phyloP scores from a whole-genome alignment of 2,329 filamentous ascomycete species.

The Lecanoromycetidae sp. region DNA sequence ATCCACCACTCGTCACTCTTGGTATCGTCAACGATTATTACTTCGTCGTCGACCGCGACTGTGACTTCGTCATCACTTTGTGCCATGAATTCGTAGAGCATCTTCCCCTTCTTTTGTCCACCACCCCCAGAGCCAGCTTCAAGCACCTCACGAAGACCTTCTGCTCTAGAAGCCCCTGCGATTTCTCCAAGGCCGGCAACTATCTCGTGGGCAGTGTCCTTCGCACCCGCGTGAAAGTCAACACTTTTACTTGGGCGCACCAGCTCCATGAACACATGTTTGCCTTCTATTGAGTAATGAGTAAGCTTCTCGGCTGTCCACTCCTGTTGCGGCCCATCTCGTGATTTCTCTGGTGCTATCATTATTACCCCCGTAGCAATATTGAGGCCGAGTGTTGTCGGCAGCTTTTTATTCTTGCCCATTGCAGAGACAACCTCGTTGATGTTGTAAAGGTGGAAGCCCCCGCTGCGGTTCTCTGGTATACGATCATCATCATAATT shows the following conservation, averaged over 20 bases:
- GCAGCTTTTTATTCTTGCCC: constrained; percentile 97
- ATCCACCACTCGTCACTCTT: constrained; percentile 99
- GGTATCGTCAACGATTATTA: constrained; percentile 74
- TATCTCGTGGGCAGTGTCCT: constrained; percentile 93
- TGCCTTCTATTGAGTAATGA: constrained; percentile 96
- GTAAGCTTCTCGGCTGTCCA: constrained; percentile 92
- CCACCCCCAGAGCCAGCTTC: constrained; percentile 52
- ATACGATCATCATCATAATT: constrained; percentile 38
- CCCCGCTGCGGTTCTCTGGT: constrained; percentile 18
- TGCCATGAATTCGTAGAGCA: constrained; percentile 93
- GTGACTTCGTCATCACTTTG: constrained; percentile 95
- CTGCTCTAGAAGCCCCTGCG: constrained; percentile 72
- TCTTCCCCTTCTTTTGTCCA: constrained; percentile 65
- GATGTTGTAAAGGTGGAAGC: constrained; percentile 87
- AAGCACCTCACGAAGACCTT: constrained; percentile 69
- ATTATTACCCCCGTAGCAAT: constrained; percentile 76
- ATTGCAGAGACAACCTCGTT: constrained; percentile 96
- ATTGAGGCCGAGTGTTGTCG: constrained; percentile 91
- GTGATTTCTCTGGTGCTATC: constrained; percentile 73
- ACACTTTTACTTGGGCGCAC: constrained; percentile 86
- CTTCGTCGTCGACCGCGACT: constrained; percentile 79
- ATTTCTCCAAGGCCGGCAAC: constrained; percentile 78
- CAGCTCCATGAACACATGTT: constrained; percentile 92
- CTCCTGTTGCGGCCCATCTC: constrained; percentile 75
- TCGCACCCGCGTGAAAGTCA: constrained; percentile 93